Conservation (phyloP, 345 rosid genomes). For the Rhizophora apiculata region DNA sequence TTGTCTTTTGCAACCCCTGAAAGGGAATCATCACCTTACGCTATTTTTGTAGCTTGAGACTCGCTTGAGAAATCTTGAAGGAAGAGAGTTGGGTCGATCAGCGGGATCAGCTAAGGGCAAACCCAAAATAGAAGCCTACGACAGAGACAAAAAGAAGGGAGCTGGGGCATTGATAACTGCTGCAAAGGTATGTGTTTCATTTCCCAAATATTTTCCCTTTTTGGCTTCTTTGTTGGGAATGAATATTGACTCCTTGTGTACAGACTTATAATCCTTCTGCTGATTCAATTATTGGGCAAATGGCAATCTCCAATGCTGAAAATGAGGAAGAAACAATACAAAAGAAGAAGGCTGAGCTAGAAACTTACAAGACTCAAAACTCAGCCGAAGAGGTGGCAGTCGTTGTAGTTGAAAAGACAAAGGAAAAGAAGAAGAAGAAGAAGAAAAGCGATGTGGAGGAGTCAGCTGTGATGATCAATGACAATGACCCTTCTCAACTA, state of each 20-base stretch:
- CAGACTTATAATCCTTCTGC: not conserved
- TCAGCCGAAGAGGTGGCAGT: not conserved
- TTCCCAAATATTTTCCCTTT: not conserved
- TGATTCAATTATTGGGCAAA: not conserved
- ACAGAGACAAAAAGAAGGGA: not conserved
- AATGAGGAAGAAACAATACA: conserved; percentile 12
- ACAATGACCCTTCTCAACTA: conserved; percentile 10
- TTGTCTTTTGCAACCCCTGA: not conserved
- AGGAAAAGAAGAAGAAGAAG: conserved; percentile 48
- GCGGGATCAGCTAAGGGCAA: conserved; percentile 3
- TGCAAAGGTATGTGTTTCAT: not conserved
- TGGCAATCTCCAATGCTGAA: conserved; percentile 7
- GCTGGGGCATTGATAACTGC: not conserved
- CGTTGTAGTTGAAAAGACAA: conserved; percentile 24
- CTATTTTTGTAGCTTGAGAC: not conserved
- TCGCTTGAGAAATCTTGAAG: not conserved
- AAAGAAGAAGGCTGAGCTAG: no score
- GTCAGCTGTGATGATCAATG: not conserved
- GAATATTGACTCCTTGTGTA: not conserved
- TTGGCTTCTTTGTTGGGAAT: not conserved
- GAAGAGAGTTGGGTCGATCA: not conserved
- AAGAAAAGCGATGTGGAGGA: conserved; percentile 43
- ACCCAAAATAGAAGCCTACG: not conserved
- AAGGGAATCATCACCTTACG: not conserved
- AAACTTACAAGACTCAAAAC: conserved; percentile 19